These are phyloP conservation scores for Hyphodiscus hymeniophilus DNA, from an alignment of 495 filamentous ascomycete genomes.

Conservation along the genomic window DNA sequence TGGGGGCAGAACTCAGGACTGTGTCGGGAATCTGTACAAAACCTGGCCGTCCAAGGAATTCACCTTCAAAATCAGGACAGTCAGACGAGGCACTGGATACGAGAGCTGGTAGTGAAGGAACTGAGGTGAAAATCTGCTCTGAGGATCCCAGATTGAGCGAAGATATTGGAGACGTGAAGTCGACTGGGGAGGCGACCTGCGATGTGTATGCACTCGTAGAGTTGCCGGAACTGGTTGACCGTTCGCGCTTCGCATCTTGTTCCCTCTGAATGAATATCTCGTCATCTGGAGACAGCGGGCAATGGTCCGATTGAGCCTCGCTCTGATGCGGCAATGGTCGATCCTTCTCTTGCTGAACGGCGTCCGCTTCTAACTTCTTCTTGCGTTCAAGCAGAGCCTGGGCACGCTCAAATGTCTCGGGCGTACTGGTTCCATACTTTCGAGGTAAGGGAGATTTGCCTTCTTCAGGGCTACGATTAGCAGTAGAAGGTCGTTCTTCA, in stretches of 20 bases:
- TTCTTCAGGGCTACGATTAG: conserved; percentile 20
- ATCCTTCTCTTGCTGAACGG: conserved; percentile 9
- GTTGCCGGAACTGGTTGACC: conserved; percentile 36
- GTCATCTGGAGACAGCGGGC: conserved; percentile 45
- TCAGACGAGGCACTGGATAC: conserved; percentile 77
- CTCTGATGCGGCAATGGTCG: background rate
- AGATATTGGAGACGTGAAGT: conserved; percentile 48
- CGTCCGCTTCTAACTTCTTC: conserved; percentile 17
- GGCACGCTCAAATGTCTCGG: conserved; percentile 21
- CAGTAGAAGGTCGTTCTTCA: conserved; percentile 20
- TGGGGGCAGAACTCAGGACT: conserved; percentile 30
- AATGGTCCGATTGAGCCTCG: conserved; percentile 21
- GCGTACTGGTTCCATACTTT: conserved; percentile 21
- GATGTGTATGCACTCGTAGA: conserved; percentile 33
- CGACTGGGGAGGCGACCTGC: conserved; percentile 40
- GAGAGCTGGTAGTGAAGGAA: conserved; percentile 69
- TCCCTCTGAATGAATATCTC: conserved; percentile 24
- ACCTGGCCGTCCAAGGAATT: conserved; percentile 43
- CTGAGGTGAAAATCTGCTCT: conserved; percentile 58
- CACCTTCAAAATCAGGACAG: conserved; percentile 49
- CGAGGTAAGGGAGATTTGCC: conserved; percentile 21
- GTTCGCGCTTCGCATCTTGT: conserved; percentile 26
- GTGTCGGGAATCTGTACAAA: conserved; percentile 22
- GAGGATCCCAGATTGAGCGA: conserved; percentile 45
- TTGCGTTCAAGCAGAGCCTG: conserved; percentile 24